A percentile compares a stretch with the other conserved stretches of the same genome.
Conservation (phyloP, 306 rosid genomes). For the Fragaria ananassa region DNA sequence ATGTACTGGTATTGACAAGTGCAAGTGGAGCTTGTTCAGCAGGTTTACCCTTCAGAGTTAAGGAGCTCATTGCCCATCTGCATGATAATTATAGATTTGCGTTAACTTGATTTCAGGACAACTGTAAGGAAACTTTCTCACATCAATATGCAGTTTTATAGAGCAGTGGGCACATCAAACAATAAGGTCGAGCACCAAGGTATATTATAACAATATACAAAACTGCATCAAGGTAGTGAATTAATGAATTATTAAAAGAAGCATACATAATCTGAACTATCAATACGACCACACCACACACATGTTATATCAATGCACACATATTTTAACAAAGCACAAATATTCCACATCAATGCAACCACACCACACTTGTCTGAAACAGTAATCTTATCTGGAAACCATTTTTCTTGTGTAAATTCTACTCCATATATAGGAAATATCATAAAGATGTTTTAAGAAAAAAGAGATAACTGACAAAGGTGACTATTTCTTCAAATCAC, state of each 20-base stretch:
- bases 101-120: neutral
- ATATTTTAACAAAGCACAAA: neutral
- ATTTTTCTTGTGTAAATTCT: neutral
- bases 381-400: neutral
- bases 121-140: neutral
- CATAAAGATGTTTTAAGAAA: too few species aligned
- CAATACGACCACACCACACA: neutral
- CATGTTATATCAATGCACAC: neutral
- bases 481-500: neutral
- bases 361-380: neutral
- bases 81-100: slow-evolving; percentile 19
- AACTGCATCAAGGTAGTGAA: neutral
- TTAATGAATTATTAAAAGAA: neutral
- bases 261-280: neutral
- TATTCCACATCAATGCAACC: neutral
- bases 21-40: slow-evolving; percentile 77
- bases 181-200: neutral
- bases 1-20: slow-evolving; percentile 49
- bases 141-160: neutral
- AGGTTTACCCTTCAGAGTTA: slow-evolving; percentile 90
- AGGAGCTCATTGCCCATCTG: slow-evolving; percentile 99
- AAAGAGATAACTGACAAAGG: neutral
- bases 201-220: neutral
- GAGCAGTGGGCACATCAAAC: neutral
- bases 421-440: neutral